Conservation (phyloP, 306 rosid genomes). For the Chamaecrista fasciculata region DNA sequence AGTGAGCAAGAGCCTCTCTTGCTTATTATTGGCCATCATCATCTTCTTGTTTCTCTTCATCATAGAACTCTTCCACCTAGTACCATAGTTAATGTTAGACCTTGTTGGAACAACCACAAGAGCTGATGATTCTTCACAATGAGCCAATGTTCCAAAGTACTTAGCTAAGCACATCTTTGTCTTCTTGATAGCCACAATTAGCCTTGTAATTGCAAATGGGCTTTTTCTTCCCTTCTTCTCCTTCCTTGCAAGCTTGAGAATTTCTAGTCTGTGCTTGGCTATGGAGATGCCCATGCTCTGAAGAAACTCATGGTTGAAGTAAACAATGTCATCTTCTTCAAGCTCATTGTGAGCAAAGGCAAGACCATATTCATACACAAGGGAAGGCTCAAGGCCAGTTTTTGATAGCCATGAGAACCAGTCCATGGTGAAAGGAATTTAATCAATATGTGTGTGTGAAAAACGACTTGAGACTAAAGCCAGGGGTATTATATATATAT, state of each 20-base stretch:
- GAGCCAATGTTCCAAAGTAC: conserved; percentile 37
- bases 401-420: conserved; percentile 95
- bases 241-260: conserved; percentile 70
- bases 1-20: conserved; percentile 61
- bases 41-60: conserved; percentile 63
- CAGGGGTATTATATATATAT: conserved; percentile 24
- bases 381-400: conserved; percentile 69
- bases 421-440: conserved; percentile 57
- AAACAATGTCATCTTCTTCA: conserved; percentile 74
- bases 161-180: conserved; percentile 58
- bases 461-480: conserved; percentile 18
- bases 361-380: conserved; percentile 82
- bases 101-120: conserved; percentile 71
- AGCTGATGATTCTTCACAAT: conserved; percentile 52
- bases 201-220: conserved; percentile 42
- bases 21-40: conserved; percentile 45
- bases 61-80: conserved; percentile 52
- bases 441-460: conserved; percentile 1
- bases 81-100: conserved; percentile 31
- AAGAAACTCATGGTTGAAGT: conserved; percentile 95
- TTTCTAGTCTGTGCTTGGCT: conserved; percentile 92
- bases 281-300: conserved; percentile 96
- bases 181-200: conserved; percentile 66
- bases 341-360: conserved; percentile 82
- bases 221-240: conserved; percentile 42